Base-by-base conservation (phyloP, 169 alveolate genomes). In the Ichthyophthirius multifiliis region DNA sequence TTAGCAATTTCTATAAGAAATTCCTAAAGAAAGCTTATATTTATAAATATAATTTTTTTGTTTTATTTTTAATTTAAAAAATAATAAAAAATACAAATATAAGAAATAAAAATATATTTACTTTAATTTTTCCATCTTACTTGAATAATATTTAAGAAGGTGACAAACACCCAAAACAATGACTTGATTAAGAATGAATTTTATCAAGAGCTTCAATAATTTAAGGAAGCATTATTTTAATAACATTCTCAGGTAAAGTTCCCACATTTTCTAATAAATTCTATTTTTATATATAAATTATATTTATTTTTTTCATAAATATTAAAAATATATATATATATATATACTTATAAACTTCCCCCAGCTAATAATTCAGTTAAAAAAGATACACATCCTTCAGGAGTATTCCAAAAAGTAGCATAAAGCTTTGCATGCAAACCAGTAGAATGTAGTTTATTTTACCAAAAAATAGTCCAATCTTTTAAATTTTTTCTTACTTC, bases 321-420 rank as follows among this genome's bases (percentile, higher is more conserved):
- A n/a, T 0, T 0, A 4, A 31, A n/a, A 34, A 39, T 27, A 0
- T 6, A 5, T 6, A n/a, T 5, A 27, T 45, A 45, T 45, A 45
- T n/a, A n/a, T n/a, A 6, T 67, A 67, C 77, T 43, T 81, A 32
- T 48, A 86, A 73, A 48, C 84, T 65, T 6, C 83, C 83, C n/a
- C 84, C 85, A 47, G 45, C 47, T 83, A 86, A 43, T 23, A 73
- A 76, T 43, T 86, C 91, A 63, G 77, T 76, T 9, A 86, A 73
- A 12, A 86, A 63, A 35, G 82, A 62, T 0, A 86, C 91, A 39
- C 84, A 86, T 4, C 91, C 91, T 76, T 86, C 91, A 23, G 91
- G 91, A 0, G 82, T 65, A 73, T 86, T 86, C 85, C 91, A 86
- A 71, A 86, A 85, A 43, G 71, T 67, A 2, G 76, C 65, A 30